Conservation (phyloP, 2,329 filamentous ascomycete species). For the Conoideocrella luteorostrata region DNA sequence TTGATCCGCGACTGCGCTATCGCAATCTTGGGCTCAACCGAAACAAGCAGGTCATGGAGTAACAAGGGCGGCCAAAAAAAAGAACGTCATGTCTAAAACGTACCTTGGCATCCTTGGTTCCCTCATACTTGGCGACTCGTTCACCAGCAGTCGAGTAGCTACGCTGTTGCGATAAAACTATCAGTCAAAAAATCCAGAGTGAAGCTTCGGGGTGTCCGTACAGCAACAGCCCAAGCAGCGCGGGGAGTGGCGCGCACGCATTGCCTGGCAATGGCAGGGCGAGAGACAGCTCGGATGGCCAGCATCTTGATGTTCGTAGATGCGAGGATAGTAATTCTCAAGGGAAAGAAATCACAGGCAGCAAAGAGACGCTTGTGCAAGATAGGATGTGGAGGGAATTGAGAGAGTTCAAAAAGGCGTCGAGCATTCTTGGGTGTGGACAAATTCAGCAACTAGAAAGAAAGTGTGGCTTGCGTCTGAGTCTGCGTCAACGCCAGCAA, state of each 20-base stretch:
- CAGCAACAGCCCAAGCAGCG: slow-evolving; percentile 35
- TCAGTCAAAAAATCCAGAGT: slow-evolving; percentile 5
- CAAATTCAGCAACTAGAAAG: slow-evolving; percentile 12
- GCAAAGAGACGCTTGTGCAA: slow-evolving; percentile 15
- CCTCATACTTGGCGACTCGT: slow-evolving; percentile 87
- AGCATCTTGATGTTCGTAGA: slow-evolving; percentile 57
- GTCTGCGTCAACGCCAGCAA: no score
- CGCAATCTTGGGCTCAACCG: not conserved
- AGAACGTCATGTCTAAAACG: no score
- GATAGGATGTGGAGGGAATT: slow-evolving; percentile 11
- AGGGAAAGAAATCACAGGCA: slow-evolving; percentile 16
- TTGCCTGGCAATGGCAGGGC: slow-evolving; percentile 64
- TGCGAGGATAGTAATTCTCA: slow-evolving; percentile 13
- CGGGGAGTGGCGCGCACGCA: slow-evolving; percentile 65
- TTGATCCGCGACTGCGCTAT: slow-evolving; percentile 3
- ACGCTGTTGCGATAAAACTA: slow-evolving; percentile 40
- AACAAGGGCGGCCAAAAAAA: not conserved
- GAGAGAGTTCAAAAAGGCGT: slow-evolving; percentile 2
- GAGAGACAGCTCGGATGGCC: slow-evolving; percentile 70
- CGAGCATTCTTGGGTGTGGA: slow-evolving; percentile 12
- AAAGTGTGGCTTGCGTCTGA: slow-evolving; percentile 7
- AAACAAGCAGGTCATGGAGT: not conserved
- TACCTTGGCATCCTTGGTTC: slow-evolving; percentile 82
- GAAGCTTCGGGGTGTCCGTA: slow-evolving; percentile 16
- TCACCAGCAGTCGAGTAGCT: slow-evolving; percentile 61